Evolutionary conservation across 2,329 filamentous ascomycete genomes (phyloP), one percentile per base, ranked within the genome.

Genomic region (Magnaporthiopsis incrustans): DNA sequence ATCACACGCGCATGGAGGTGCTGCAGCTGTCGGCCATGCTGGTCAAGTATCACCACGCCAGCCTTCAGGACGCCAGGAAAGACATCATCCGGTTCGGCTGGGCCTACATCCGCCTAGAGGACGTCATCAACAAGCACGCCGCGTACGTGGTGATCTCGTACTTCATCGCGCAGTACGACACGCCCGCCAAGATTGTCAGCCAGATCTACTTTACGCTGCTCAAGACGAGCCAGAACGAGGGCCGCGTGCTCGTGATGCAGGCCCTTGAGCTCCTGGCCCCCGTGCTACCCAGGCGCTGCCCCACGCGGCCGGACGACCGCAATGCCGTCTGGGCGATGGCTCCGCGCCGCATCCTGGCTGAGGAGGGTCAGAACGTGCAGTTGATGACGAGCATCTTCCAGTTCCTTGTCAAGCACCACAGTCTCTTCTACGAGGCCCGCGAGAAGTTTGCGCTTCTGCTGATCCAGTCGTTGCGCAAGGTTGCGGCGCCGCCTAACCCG

Each of bases 31-130:
- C 95, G 7, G 93, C 95, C 0, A 87, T 99, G 79, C 81, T 99
- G 56, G 89, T 99, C 76, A 99, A 99, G 73, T 96, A 98, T 71
- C 92, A 99, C 71, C 88, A 94, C 71, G 85, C 86, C 38, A 90
- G 92, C 63, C 84, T 99, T 1, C 90, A 96, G 69, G 95, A 98
- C 71, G 89, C 91, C 2, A 88, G 96, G 53, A 99, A 99, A 76
- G 95, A 99, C 68, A 94, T 99, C 67, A 99, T 99, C 72, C 98
- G 97, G 77, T 99, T 98, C 76, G 93, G 92, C 3, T 99, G 95
- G 95, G 97, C 93, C 25, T 98, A 97, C 73, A 99, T 99, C 71
- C 87, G 91, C 30, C 84, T 99, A n/a, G 96, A 99, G 72, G 95
- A 99, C 75, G 91, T 97, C 65, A 97, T 99, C 79, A 99, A 98